Percentiles rank a stretch among this genome's conserved stretches.
These are phyloP conservation scores for Puccinia coronata DNA, from an alignment of 1,284 basidiomycete genomes.

Conservation along the genomic window DNA sequence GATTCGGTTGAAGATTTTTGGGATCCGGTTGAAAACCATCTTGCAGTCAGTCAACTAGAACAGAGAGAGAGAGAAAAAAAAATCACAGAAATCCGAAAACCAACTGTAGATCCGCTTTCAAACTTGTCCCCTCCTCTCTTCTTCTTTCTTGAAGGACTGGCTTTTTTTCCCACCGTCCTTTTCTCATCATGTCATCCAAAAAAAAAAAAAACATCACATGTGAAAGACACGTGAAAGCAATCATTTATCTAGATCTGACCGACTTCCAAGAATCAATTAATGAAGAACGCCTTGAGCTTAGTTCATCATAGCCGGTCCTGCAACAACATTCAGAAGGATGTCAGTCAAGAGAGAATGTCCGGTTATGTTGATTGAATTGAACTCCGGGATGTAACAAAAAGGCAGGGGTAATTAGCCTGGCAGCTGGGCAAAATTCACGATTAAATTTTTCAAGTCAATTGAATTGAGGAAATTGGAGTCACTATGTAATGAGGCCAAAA, in stretches of 20 bases:
- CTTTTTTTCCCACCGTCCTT: conserved; percentile 58
- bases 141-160: conserved; percentile 53
- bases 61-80: too few species aligned
- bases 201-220: too few species aligned
- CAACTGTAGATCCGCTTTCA: not conserved
- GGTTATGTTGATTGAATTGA: conserved; percentile 58
- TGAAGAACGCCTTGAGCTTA: conserved; percentile 57
- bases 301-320: conserved; percentile 58
- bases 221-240: conserved; percentile 51
- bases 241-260: conserved; percentile 25
- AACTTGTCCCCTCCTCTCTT: too few species aligned
- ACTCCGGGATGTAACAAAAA: conserved; percentile 49
- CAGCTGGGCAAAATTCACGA: too few species aligned
- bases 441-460: too few species aligned
- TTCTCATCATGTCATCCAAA: conserved; percentile 58
- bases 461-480: too few species aligned
- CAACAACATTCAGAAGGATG: conserved; percentile 41
- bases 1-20: conserved; percentile 57
- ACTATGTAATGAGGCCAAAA: too few species aligned
- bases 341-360: conserved; percentile 53
- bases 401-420: too few species aligned
- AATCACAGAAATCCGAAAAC: not conserved
- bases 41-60: conserved; percentile 53
- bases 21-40: conserved; percentile 58
- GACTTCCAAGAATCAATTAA: conserved; percentile 53